These are phyloP conservation scores for Pichia deserticola DNA, from an alignment of 805 yeast species.

Conservation along the genomic window DNA sequence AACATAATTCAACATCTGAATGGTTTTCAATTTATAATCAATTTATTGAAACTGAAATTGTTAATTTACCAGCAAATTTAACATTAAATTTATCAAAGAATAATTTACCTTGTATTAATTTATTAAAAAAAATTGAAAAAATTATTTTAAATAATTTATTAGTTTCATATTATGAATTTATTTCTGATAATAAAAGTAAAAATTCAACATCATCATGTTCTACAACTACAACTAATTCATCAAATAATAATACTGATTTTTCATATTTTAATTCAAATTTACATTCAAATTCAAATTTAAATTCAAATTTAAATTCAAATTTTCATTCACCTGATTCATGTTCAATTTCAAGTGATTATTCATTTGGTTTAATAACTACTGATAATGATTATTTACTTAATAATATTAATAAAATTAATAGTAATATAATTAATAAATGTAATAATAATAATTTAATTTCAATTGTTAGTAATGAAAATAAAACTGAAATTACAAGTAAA, in stretches of 20 bases:
- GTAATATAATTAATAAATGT: too few relatives aligned
- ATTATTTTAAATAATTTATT: slow-evolving; percentile 22
- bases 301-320: neutral
- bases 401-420: too few relatives aligned
- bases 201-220: neutral
- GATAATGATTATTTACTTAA: too few relatives aligned
- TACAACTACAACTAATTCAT: neutral
- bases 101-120: slow-evolving; percentile 16
- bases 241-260: neutral
- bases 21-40: slow-evolving; percentile 24
- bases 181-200: slow-evolving; percentile 7
- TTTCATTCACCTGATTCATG: neutral
- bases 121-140: slow-evolving; percentile 16
- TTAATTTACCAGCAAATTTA: slow-evolving; percentile 28
- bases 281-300: neutral
- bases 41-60: slow-evolving; percentile 25
- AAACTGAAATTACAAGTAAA: neutral
- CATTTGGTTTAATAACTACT: neutral
- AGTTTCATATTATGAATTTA: slow-evolving; percentile 26
- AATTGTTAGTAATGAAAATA: neutral
- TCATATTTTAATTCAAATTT: neutral
- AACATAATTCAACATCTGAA: slow-evolving; percentile 7
- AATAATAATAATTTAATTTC: too few relatives aligned
- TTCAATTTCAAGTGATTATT: neutral
- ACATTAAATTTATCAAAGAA: slow-evolving; percentile 11